Base-by-base conservation (phyloP, 1,284 basidiomycete genomes). In the Grifola frondosa region DNA sequence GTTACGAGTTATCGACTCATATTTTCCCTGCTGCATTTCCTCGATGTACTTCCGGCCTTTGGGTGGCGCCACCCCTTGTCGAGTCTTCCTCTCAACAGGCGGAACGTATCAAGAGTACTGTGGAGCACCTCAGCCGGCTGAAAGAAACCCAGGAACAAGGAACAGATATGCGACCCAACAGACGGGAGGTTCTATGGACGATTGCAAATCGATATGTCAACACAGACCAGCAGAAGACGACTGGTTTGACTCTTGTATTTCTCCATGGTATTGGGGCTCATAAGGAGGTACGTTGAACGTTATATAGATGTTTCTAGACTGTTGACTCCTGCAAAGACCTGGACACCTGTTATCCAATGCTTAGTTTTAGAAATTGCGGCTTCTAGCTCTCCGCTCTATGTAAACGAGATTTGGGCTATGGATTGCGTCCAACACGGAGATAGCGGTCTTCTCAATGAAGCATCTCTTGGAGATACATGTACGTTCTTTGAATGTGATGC, bases 401-500 rank as follows among this genome's bases (percentile, higher is more conserved):
- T 35, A 8, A 22, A 19, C 5, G 38, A 40, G 19, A 13, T 40
- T 6, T 40, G 38, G 38, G n/a, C 24, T 15, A 26, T 40, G n/a
- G 38, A 40, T 15, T 40, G 38, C 25, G 38, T 40, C 11, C 38
- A 40, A 15, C 30, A 40, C 21, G 39, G 39, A 7, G 39, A 40
- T 30, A 40, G 39, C 29, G 39, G 30, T n/a, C 5, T 40, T 9
- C 30, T 40, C 6, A 40, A 40, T 30, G 39, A 40, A 17, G 29
- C 20, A 5, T 21, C 25, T 4, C 15, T 40, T 6, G 39, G 39
- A 22, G 39, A 40, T 17, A 40, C 23, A 15, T 40, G 39, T 40
- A 21, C 10, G 39, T 32, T 23, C 39, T 13, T 8, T 35, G 10
- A 1, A 35, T 22, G 13, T 16, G 20, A n/a, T 32, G 15, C 30